Base-by-base conservation (phyloP, 768 basidiomycete genomes). In the Boletus subparvulus region DNA sequence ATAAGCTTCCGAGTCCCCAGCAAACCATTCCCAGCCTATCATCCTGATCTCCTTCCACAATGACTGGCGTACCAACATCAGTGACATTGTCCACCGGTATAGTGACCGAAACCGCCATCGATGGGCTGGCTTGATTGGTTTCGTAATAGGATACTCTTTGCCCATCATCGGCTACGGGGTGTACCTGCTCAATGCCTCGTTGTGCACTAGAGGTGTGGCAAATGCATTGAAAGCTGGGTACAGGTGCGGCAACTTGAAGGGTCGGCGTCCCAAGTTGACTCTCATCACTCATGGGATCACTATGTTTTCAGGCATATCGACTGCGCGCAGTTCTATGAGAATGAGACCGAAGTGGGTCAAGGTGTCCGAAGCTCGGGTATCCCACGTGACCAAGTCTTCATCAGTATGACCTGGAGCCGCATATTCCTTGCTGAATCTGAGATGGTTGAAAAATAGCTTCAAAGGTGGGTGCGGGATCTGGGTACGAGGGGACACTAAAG, bases 131-230 rank as follows among this genome's bases (percentile, higher is more conserved):
- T 36, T 47, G 43, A 46, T 33, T 32, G 30, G 53, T 16, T 16
- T 40, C 30, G 17, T 16, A 28, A 43, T 40, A 69, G 68, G 69
- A 30, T 44, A 61, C 35, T 40, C 62, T 21, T 40, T 73, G 40
- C 71, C 69, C 33, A 65, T 55, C 24, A 32, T 71, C 46, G 68
- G 72, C 30, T 59, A 59, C 26, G 70, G 71, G 4, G 69, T 73
- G 35, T 71, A 48, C 50, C 30, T 30, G 32, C 47, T 65, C 33
- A 41, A 58, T 28, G 41, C 57, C 2, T 28, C 28, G 28, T 28
- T 28, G 28, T 62, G 59, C 13, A 21, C 55, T 4, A 44, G 24
- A 14, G 57, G 62, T 3, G 70, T 71, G 8, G 52, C 6, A 39
- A 50, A 55, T 33, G 69, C 70, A 3, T 39, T 71, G 44, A 56